Percentiles rank a stretch among this genome's conserved stretches.
Evolutionary conservation across 345 rosid species (phyloP).

Genomic region (Orychophragmus violaceus): DNA sequence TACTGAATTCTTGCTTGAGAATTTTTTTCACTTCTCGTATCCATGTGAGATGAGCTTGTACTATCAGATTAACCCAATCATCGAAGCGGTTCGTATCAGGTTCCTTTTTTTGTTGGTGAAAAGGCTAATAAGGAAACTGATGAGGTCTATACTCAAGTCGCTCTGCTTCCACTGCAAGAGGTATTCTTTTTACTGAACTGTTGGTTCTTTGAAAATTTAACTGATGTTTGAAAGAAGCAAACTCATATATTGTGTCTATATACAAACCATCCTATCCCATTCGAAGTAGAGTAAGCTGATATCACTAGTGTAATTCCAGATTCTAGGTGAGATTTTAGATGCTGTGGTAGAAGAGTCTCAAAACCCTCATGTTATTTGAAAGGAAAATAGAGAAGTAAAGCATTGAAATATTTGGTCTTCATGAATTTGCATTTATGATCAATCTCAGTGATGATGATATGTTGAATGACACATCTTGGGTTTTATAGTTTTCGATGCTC

Average conservation of each 20-base stretch:
- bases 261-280: not conserved
- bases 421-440: not conserved
- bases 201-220: not conserved
- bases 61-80: too few species aligned
- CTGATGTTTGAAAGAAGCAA: not conserved
- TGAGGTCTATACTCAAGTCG: slow-evolving; percentile 74
- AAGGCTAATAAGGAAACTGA: slow-evolving; percentile 91
- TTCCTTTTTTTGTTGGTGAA: not conserved
- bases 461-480: too few species aligned
- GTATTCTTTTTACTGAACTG: slow-evolving; percentile 30
- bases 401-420: not conserved
- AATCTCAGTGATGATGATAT: not conserved
- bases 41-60: too few species aligned
- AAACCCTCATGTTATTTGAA: not conserved
- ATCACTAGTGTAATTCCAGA: not conserved
- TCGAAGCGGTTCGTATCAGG: slow-evolving; percentile 18
- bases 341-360: not conserved
- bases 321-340: not conserved
- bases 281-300: not conserved
- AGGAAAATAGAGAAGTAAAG: not conserved
- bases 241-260: not conserved
- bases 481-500: slow-evolving; percentile 42
- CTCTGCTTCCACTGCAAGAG: slow-evolving; percentile 72
- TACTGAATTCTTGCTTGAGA: too few species aligned
- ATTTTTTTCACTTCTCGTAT: too few species aligned